Conservation (phyloP, 306 rosid genomes). For the Citrullus mucosospermus region DNA sequence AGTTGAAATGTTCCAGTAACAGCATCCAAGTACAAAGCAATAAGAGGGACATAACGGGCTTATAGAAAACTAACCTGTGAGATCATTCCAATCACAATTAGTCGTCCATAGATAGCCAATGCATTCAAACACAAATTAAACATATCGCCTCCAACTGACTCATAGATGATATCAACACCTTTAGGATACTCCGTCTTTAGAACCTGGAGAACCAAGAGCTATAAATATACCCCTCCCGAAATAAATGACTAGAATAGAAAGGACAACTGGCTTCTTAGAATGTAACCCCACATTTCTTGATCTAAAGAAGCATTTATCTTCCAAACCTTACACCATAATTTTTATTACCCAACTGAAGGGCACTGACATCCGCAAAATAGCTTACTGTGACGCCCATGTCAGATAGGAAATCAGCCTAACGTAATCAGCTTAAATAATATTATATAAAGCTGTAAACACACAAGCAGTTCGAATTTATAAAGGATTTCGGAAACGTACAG, state of each 20-base stretch:
- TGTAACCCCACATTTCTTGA: neutral
- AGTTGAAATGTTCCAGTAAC: neutral
- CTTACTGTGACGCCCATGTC: no score
- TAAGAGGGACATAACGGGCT: neutral
- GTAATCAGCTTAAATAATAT: no score
- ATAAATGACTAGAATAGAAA: neutral
- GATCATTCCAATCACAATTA: conserved; percentile 91
- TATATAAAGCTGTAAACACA: no score
- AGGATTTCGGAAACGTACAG: conserved; percentile 30
- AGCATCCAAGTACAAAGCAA: conserved; percentile 1
- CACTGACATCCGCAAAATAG: neutral
- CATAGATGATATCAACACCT: conserved; percentile 81
- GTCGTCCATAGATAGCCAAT: conserved; percentile 67
- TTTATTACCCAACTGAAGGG: neutral
- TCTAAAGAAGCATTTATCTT: neutral
- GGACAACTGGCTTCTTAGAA: neutral
- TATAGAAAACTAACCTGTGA: conserved; percentile 54
- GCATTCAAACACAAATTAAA: conserved; percentile 74
- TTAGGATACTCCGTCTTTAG: conserved; percentile 59
- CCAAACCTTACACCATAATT: neutral
- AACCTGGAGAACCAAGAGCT: conserved; percentile 36
- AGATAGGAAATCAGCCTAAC: no score
- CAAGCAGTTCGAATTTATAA: neutral
- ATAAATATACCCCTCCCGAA: neutral
- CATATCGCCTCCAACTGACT: conserved; percentile 97